A percentile compares a stretch with the other conserved stretches of the same genome.
Conservation (phyloP, 2,329 filamentous ascomycete species). For the Hymenoscyphus repandus region DNA sequence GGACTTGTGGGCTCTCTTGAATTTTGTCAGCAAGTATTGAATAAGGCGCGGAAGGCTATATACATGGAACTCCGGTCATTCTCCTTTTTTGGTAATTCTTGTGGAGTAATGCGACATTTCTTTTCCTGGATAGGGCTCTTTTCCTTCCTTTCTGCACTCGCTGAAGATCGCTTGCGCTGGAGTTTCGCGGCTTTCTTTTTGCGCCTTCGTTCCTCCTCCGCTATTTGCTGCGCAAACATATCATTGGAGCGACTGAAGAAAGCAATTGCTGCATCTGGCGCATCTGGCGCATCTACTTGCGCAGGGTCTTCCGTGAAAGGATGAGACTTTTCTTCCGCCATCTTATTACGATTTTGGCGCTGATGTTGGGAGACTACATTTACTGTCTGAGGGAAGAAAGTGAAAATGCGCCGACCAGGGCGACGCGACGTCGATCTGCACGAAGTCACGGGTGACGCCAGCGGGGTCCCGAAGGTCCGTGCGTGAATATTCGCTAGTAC, state of each 20-base stretch:
- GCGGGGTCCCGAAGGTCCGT: too few relatives aligned
- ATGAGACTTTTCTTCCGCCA: slow-evolving; percentile 11
- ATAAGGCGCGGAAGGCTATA: too few relatives aligned
- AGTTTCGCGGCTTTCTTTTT: slow-evolving; percentile 25
- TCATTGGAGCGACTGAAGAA: slow-evolving; percentile 45
- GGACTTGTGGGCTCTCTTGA: too few relatives aligned
- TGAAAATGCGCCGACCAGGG: too few relatives aligned
- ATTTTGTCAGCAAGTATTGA: too few relatives aligned
- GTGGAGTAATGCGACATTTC: slow-evolving; percentile 19
- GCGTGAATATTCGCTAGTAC: too few relatives aligned
- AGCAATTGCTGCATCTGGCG: slow-evolving; percentile 32
- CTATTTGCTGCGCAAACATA: slow-evolving; percentile 40
- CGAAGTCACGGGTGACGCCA: too few relatives aligned
- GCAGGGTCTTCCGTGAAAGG: slow-evolving; percentile 7
- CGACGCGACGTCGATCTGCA: too few relatives aligned
- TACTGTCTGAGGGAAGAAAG: neutral
- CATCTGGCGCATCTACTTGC: slow-evolving; percentile 15
- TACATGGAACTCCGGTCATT: slow-evolving; percentile 1
- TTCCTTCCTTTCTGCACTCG: slow-evolving; percentile 21
- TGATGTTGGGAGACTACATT: neutral
- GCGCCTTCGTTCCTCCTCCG: slow-evolving; percentile 34
- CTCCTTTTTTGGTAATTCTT: slow-evolving; percentile 11
- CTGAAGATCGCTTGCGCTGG: slow-evolving; percentile 26
- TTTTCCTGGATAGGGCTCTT: slow-evolving; percentile 21
- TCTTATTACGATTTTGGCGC: slow-evolving; percentile 1